Percentiles rank a stretch among this genome's conserved stretches.
Evolutionary conservation across 2,329 filamentous ascomycete genomes (phyloP).

Genomic region (Botrytis tulipae): DNA sequence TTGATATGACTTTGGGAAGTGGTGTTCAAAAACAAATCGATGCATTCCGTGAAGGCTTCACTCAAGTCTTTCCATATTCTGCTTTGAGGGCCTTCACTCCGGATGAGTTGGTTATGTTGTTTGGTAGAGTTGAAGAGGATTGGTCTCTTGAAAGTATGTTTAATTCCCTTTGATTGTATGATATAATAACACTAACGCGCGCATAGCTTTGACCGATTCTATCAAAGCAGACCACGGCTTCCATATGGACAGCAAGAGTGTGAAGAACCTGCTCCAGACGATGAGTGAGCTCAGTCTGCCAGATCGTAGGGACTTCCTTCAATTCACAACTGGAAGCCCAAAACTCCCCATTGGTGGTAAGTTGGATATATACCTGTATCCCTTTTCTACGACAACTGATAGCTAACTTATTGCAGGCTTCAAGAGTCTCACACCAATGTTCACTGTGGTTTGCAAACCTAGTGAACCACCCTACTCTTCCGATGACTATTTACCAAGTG

Average conservation of each 20-base stretch:
- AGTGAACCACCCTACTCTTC: conserved; percentile 90
- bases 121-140: conserved; percentile 89
- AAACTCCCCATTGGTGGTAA: conserved; percentile 97
- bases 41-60: conserved; percentile 87
- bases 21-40: conserved; percentile 88
- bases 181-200: conserved; percentile 25
- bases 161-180: background rate
- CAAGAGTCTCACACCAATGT: conserved; percentile 95
- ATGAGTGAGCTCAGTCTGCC: conserved; percentile 82
- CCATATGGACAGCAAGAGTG: conserved; percentile 96
- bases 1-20: conserved; percentile 85
- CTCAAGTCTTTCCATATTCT: conserved; percentile 92
- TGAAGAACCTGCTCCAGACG: conserved; percentile 85
- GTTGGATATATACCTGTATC: conserved; percentile 38
- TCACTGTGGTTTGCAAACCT: conserved; percentile 98
- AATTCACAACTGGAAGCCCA: conserved; percentile 96
- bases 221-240: conserved; percentile 98
- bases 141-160: conserved; percentile 94
- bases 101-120: conserved; percentile 90
- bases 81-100: conserved; percentile 92
- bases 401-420: conserved; percentile 65
- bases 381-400: background rate
- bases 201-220: conserved; percentile 84
- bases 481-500: conserved; percentile 97
- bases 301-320: conserved; percentile 87